These are phyloP conservation scores for Blastobotrys petasosporus DNA, from an alignment of 1,139 yeast genomes.

Conservation along the genomic window DNA sequence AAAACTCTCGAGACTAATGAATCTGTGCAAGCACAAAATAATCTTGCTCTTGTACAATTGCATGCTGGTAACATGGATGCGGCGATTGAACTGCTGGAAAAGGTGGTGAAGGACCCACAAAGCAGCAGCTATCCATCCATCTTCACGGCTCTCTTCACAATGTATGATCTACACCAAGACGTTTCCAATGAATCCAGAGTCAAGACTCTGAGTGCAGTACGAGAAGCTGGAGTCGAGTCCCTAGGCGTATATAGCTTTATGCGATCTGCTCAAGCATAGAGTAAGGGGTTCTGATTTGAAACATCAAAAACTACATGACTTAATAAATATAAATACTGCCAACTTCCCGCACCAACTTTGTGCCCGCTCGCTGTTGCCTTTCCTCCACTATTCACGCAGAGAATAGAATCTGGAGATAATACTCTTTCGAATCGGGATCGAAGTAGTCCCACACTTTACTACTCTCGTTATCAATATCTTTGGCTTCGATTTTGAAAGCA, in stretches of 20 bases:
- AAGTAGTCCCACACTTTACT: constrained; percentile 61
- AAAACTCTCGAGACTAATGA: constrained; percentile 11
- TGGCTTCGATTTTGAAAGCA: constrained; percentile 61
- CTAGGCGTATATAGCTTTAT: constrained; percentile 10
- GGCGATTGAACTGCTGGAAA: constrained; percentile 39
- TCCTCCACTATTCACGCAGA: too few species aligned
- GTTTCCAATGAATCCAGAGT: constrained; percentile 14
- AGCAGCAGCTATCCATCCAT: constrained; percentile 22
- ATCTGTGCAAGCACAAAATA: constrained; percentile 16
- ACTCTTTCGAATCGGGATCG: constrained; percentile 64
- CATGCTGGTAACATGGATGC: constrained; percentile 40
- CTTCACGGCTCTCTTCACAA: constrained; percentile 26
- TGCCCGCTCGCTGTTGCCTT: too few species aligned
- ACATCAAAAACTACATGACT: neutral
- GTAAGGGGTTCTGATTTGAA: too few species aligned
- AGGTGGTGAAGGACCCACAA: constrained; percentile 16
- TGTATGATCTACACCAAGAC: constrained; percentile 28
- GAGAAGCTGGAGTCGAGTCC: constrained; percentile 8
- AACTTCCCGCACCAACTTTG: too few species aligned
- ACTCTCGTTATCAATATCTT: constrained; percentile 45
- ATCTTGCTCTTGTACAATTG: constrained; percentile 25
- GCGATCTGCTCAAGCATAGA: neutral
- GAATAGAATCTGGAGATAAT: constrained; percentile 55
- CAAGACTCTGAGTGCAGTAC: constrained; percentile 2
- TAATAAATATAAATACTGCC: neutral